Conservation (phyloP, 2,329 filamentous ascomycete genomes). For the Nakataea oryzae region DNA sequence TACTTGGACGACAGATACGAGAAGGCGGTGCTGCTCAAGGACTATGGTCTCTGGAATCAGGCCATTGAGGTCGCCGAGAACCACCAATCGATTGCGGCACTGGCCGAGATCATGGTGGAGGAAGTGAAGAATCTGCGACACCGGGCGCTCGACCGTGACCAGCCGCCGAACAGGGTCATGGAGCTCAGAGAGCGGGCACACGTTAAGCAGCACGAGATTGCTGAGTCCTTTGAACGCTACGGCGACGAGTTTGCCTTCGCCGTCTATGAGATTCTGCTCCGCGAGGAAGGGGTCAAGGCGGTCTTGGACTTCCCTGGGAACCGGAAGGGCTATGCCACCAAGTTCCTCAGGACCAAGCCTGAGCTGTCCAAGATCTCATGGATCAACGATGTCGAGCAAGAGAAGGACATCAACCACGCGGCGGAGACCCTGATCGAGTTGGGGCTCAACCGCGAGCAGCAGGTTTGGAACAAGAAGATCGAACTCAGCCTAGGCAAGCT, state of each 20-base stretch:
- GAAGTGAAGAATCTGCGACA: slow-evolving; percentile 35
- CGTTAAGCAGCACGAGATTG: slow-evolving; percentile 36
- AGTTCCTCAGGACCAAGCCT: slow-evolving; percentile 63
- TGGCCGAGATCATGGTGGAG: slow-evolving; percentile 45
- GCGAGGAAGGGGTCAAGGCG: slow-evolving; percentile 51
- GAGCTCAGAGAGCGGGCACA: slow-evolving; percentile 32
- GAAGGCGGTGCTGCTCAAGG: slow-evolving; percentile 42
- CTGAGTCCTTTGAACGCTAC: slow-evolving; percentile 50
- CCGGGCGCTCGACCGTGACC: slow-evolving; percentile 20
- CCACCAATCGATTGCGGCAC: slow-evolving; percentile 41
- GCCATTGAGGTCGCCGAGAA: slow-evolving; percentile 48
- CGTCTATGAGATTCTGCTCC: slow-evolving; percentile 70
- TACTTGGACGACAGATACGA: slow-evolving; percentile 40
- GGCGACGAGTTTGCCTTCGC: slow-evolving; percentile 60
- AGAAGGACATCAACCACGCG: slow-evolving; percentile 65
- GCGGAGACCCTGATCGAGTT: slow-evolving; percentile 60
- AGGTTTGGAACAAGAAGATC: slow-evolving; percentile 88
- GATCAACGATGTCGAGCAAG: slow-evolving; percentile 83
- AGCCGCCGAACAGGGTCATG: slow-evolving; percentile 20
- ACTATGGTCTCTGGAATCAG: slow-evolving; percentile 45
- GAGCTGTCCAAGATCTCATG: slow-evolving; percentile 73
- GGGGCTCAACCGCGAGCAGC: slow-evolving; percentile 61
- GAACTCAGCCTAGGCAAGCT: slow-evolving; percentile 86
- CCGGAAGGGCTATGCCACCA: slow-evolving; percentile 59
- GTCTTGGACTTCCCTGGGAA: slow-evolving; percentile 65